A percentile compares a stretch with the other conserved stretches of the same genome.
Conservation (phyloP, 129 eudicot species). For the Scalesia atractyloides region DNA sequence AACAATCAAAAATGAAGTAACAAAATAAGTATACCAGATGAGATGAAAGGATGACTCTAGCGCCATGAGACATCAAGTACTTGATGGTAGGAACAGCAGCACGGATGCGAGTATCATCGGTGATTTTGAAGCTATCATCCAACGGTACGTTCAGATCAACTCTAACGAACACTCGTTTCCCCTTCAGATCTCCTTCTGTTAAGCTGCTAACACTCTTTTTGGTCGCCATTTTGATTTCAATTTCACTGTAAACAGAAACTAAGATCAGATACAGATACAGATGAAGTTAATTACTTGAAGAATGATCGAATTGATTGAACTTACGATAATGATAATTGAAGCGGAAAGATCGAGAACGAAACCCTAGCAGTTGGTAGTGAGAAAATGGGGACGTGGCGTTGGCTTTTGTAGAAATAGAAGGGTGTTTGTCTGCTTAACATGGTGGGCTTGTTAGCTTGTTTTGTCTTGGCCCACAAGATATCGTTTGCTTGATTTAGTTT, state of each 20-base stretch:
- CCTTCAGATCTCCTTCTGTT: constrained; percentile 69
- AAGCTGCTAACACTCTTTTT: constrained; percentile 74
- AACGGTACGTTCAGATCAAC: constrained; percentile 66
- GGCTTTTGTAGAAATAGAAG: constrained; percentile 7
- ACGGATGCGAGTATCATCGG: constrained; percentile 70
- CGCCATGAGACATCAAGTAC: constrained; percentile 58
- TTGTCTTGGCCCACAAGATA: constrained; percentile 18
- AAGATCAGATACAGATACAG: constrained; percentile 6
- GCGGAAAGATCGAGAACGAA: constrained; percentile 17
- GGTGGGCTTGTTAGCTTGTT: constrained; percentile 19
- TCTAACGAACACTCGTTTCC: constrained; percentile 66
- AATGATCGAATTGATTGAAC: constrained; percentile 7
- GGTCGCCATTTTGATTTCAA: constrained; percentile 56
- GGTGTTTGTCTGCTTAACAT: constrained; percentile 13
- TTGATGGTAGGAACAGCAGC: constrained; percentile 73
- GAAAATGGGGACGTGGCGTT: not conserved
- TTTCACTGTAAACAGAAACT: constrained; percentile 12
- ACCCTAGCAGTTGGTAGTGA: not conserved
- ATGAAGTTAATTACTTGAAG: not conserved
- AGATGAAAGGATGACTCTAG: constrained; percentile 58
- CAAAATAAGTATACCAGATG: constrained; percentile 47
- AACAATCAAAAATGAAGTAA: not conserved
- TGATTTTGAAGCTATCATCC: constrained; percentile 59
- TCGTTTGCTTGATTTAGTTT: not conserved
- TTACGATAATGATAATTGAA: constrained; percentile 10